Evolutionary conservation across 129 eudicot species (phyloP).

Genomic region (Tagetes erecta): DNA sequence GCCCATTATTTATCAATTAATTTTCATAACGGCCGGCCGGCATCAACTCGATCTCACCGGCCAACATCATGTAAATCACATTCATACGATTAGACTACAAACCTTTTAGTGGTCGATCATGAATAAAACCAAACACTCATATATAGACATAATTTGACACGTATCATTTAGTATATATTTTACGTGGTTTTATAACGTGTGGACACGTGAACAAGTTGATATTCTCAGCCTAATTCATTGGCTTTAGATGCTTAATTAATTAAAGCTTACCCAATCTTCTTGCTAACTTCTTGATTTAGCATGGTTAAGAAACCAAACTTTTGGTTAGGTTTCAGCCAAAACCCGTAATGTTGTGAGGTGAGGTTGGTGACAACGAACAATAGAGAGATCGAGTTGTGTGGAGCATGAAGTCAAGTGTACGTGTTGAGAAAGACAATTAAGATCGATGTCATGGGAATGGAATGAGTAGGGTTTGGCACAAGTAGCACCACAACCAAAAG

Average conservation of each 20-base stretch:
- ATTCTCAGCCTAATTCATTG: slow-evolving; percentile 25
- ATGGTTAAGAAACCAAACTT: slow-evolving; percentile 30
- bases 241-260: neutral
- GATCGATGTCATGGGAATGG: slow-evolving; percentile 38
- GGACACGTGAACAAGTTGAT: slow-evolving; percentile 22
- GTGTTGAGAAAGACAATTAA: slow-evolving; percentile 36
- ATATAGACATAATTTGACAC: neutral
- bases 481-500: slow-evolving; percentile 68
- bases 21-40: too few species aligned
- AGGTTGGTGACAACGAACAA: slow-evolving; percentile 22
- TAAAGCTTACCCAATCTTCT: slow-evolving; percentile 4
- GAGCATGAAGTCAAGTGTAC: slow-evolving; percentile 30
- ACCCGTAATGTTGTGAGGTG: neutral
- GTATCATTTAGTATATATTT: neutral
- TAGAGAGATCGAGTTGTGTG: slow-evolving; percentile 28
- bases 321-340: slow-evolving; percentile 32
- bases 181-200: neutral
- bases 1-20: too few species aligned
- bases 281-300: slow-evolving; percentile 22
- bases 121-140: slow-evolving; percentile 13
- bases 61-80: too few species aligned
- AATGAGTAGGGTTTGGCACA: slow-evolving; percentile 52
- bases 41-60: too few species aligned
- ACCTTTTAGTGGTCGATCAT: too few species aligned
- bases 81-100: too few species aligned